Conservation (phyloP, 2,329 filamentous ascomycete species). For the Trichoderma simmonsii region DNA sequence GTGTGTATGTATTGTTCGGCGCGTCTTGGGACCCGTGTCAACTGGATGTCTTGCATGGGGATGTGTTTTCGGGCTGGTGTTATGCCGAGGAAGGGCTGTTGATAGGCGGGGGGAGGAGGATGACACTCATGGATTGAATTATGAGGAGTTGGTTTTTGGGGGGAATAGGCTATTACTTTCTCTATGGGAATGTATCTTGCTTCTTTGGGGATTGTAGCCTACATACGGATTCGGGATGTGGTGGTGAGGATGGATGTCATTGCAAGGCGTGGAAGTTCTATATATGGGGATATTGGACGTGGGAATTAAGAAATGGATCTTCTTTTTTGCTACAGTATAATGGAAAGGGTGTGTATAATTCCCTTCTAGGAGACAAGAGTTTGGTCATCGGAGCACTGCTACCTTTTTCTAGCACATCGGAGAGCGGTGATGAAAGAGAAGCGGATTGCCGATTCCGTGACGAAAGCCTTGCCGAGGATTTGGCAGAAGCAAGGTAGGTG, state of each 20-base stretch:
- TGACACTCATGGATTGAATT: neutral
- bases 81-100: neutral
- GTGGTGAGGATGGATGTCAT: neutral
- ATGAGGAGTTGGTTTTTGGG: neutral
- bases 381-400: neutral
- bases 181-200: neutral
- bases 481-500: neutral
- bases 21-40: neutral
- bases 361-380: neutral
- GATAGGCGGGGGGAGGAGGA: neutral
- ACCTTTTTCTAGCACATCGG: neutral
- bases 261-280: neutral
- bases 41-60: neutral
- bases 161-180: neutral
- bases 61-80: neutral
- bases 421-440: neutral
- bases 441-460: neutral
- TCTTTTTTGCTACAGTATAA: neutral
- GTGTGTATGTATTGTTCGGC: neutral
- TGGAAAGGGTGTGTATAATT: neutral
- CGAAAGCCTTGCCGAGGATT: neutral
- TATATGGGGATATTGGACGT: neutral
- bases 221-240: neutral
- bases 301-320: neutral
- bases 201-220: neutral